Evolutionary conservation across 2,329 filamentous ascomycete genomes (phyloP).

Genomic region (Claviceps paspali): DNA sequence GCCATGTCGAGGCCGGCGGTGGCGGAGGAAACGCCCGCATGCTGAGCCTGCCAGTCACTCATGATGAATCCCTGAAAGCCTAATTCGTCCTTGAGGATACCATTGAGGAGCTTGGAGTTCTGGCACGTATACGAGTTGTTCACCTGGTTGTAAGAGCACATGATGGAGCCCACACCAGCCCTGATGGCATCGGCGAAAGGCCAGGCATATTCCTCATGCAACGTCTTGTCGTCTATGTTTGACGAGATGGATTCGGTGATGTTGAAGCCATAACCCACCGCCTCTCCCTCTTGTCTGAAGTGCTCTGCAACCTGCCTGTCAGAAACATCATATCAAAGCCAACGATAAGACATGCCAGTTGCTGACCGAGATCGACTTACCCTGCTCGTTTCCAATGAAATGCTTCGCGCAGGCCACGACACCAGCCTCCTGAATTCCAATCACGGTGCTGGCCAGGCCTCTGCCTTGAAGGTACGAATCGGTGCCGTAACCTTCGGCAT

Average conservation of each 20-base stretch:
- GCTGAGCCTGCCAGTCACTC: conserved; percentile 69
- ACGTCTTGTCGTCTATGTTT: conserved; percentile 55
- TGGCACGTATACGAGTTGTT: conserved; percentile 73
- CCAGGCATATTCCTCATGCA: conserved; percentile 67
- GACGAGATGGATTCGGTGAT: conserved; percentile 44
- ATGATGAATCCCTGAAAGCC: conserved; percentile 71
- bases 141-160: conserved; percentile 61
- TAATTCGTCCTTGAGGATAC: conserved; percentile 62
- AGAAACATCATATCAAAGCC: not conserved
- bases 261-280: conserved; percentile 37
- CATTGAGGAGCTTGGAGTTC: conserved; percentile 62
- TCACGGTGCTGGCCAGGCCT: conserved; percentile 55
- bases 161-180: conserved; percentile 48
- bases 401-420: conserved; percentile 77
- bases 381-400: conserved; percentile 57
- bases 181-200: conserved; percentile 60
- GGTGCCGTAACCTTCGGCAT: conserved; percentile 55
- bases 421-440: conserved; percentile 68
- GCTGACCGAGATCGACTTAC: conserved; percentile 9
- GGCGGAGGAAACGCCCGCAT: conserved; percentile 50
- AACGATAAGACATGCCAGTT: not conserved
- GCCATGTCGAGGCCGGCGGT: conserved; percentile 68
- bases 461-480: conserved; percentile 64
- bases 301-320: conserved; percentile 34
- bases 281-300: conserved; percentile 49